These are phyloP conservation scores for Ogataea thermomethanolica DNA, from an alignment of 805 yeast species.

Conservation along the genomic window DNA sequence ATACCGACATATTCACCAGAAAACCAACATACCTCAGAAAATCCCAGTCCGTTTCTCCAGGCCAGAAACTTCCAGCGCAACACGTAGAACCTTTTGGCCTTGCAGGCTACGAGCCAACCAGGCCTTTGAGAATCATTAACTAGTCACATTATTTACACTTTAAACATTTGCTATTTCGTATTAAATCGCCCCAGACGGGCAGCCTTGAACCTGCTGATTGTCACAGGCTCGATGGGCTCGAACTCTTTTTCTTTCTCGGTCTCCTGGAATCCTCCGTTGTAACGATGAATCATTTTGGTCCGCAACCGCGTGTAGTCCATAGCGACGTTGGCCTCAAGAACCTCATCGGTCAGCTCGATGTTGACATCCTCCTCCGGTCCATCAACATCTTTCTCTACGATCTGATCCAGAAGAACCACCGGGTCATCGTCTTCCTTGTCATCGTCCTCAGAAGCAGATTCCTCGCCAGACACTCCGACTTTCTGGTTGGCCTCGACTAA, in stretches of 20 bases:
- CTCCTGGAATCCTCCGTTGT: conserved; percentile 45
- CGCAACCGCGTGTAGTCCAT: conserved; percentile 56
- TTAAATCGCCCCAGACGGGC: conserved; percentile 36
- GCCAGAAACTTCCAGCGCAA: conserved; percentile 20
- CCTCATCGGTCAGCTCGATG: conserved; percentile 30
- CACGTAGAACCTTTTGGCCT: conserved; percentile 31
- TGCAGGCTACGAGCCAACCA: conserved; percentile 27
- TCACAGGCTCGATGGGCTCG: conserved; percentile 66
- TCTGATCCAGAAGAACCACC: conserved; percentile 39
- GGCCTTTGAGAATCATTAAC: conserved; percentile 19
- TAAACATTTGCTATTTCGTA: neutral
- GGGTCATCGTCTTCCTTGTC: conserved; percentile 35
- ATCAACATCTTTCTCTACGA: conserved; percentile 41
- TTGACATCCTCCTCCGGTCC: conserved; percentile 29
- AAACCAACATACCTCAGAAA: conserved; percentile 19
- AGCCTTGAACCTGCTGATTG: conserved; percentile 65
- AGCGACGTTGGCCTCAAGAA: conserved; percentile 46
- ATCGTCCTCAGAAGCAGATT: conserved; percentile 25
- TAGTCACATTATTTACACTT: neutral
- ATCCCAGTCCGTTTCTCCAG: conserved; percentile 18
- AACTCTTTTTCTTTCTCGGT: conserved; percentile 50
- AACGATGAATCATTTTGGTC: conserved; percentile 43
- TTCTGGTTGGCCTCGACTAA: conserved; percentile 39
- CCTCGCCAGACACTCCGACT: conserved; percentile 10
- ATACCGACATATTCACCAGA: conserved; percentile 26